Percentiles rank a stretch among this genome's conserved stretches.
These are phyloP conservation scores for Plasmodium chabaudi DNA, from an alignment of 169 alveolate genomes.

Conservation along the genomic window DNA sequence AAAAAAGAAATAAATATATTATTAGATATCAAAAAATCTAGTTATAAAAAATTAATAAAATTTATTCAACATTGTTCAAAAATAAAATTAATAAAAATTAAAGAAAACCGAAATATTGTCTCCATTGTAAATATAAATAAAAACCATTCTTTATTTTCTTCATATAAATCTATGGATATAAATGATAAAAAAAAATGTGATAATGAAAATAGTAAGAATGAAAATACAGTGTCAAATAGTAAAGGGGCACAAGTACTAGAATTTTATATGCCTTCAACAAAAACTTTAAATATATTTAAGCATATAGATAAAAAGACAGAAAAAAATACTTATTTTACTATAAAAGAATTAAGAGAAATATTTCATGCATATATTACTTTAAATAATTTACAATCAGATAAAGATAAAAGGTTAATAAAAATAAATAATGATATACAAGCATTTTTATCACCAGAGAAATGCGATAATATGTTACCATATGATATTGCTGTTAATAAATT, in stretches of 20 bases:
- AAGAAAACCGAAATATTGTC: constrained; percentile 74
- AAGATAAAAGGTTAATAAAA: constrained; percentile 9
- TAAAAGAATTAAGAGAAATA: constrained; percentile 56
- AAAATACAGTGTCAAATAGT: constrained; percentile 31
- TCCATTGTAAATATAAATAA: constrained; percentile 76
- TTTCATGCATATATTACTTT: constrained; percentile 33
- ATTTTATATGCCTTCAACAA: constrained; percentile 71
- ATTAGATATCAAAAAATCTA: constrained; percentile 76
- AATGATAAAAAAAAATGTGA: constrained; percentile 47
- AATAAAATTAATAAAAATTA: constrained; percentile 67
- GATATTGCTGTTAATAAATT: constrained; percentile 26
- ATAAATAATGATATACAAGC: constrained; percentile 22
- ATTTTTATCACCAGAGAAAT: not conserved
- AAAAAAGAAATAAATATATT: constrained; percentile 45
- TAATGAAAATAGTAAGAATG: constrained; percentile 35
- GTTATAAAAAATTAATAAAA: constrained; percentile 75
- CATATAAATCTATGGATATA: constrained; percentile 67
- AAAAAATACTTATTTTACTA: constrained; percentile 47
- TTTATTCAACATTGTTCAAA: constrained; percentile 77
- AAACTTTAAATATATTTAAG: constrained; percentile 61
- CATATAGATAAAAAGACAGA: constrained; percentile 53
- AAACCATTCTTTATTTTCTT: constrained; percentile 37
- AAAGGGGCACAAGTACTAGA: constrained; percentile 72
- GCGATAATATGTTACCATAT: constrained; percentile 1
- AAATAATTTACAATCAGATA: constrained; percentile 15